Percentiles rank a stretch among this genome's conserved stretches.
Conservation (phyloP, 2,329 filamentous ascomycete genomes). For the Microcyclosporella mali region DNA sequence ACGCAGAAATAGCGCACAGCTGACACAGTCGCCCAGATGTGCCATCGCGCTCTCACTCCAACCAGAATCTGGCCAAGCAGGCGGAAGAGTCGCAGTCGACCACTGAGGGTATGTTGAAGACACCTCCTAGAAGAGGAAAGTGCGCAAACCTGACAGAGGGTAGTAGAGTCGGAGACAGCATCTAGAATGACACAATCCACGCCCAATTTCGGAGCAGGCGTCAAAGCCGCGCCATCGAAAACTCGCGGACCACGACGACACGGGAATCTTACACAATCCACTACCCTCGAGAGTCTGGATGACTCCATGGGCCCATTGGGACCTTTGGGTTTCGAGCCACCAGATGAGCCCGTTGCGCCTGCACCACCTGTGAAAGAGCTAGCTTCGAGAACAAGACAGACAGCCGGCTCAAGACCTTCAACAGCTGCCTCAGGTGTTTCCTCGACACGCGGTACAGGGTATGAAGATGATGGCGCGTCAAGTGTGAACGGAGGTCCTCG, state of each 20-base stretch:
- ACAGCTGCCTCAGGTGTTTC: slow-evolving; percentile 47
- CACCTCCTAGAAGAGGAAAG: neutral
- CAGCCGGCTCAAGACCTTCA: slow-evolving; percentile 38
- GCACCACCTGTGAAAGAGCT: slow-evolving; percentile 55
- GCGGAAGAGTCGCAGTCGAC: slow-evolving; percentile 27
- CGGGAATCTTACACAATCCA: slow-evolving; percentile 69
- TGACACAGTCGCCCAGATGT: slow-evolving; percentile 36
- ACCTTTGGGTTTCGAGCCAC: slow-evolving; percentile 48
- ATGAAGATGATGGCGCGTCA: slow-evolving; percentile 56
- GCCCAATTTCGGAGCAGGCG: slow-evolving; percentile 19
- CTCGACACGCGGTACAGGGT: slow-evolving; percentile 50
- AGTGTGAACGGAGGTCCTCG: slow-evolving; percentile 47
- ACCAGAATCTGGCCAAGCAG: slow-evolving; percentile 36
- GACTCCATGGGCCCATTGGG: slow-evolving; percentile 68
- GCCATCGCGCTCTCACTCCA: slow-evolving; percentile 40
- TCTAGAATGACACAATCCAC: slow-evolving; percentile 15
- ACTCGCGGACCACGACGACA: slow-evolving; percentile 53
- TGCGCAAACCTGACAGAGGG: neutral
- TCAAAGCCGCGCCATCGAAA: slow-evolving; percentile 28
- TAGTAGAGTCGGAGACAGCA: slow-evolving; percentile 5
- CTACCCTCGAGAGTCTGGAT: slow-evolving; percentile 71
- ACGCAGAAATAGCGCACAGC: neutral
- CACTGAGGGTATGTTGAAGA: slow-evolving; percentile 17
- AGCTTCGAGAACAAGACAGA: slow-evolving; percentile 39
- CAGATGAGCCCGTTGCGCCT: slow-evolving; percentile 57